Evolutionary conservation across 2,329 filamentous ascomycete species (phyloP).

Genomic region (Alternaria alternata): DNA sequence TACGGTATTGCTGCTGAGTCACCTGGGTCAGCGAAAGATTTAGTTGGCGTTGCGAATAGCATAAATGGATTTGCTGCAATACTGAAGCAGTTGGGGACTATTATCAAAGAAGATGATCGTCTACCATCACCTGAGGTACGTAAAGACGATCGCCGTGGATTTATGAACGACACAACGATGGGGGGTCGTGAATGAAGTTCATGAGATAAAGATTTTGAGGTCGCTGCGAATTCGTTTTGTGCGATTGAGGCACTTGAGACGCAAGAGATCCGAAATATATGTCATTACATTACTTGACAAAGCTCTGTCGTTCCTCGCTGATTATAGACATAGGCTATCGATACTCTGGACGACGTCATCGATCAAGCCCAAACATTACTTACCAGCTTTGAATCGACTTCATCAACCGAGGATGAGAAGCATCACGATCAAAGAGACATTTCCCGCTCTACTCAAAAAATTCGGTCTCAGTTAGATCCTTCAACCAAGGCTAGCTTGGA

Average conservation of each 20-base stretch:
- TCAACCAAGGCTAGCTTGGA: constrained; percentile 29
- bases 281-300: not conserved
- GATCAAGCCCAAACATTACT: constrained; percentile 42
- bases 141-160: not conserved
- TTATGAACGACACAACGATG: not conserved
- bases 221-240: not conserved
- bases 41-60: constrained; percentile 41
- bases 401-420: constrained; percentile 19
- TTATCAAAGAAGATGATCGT: constrained; percentile 49
- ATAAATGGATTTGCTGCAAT: constrained; percentile 48
- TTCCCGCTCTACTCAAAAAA: constrained; percentile 4
- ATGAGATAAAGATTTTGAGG: not conserved
- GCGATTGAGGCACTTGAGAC: not conserved
- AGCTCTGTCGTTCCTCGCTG: constrained; percentile 5
- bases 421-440: constrained; percentile 9
- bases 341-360: constrained; percentile 45
- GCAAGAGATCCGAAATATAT: not conserved
- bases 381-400: constrained; percentile 37
- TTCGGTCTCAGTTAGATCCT: constrained; percentile 19
- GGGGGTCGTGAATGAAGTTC: not conserved
- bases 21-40: constrained; percentile 34
- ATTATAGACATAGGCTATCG: constrained; percentile 37
- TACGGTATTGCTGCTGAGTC: constrained; percentile 42
- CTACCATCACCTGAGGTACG: constrained; percentile 48
- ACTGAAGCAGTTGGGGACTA: constrained; percentile 50